Base-by-base conservation (phyloP, 73 alveolate genomes). In the Symbiodinium natans region DNA sequence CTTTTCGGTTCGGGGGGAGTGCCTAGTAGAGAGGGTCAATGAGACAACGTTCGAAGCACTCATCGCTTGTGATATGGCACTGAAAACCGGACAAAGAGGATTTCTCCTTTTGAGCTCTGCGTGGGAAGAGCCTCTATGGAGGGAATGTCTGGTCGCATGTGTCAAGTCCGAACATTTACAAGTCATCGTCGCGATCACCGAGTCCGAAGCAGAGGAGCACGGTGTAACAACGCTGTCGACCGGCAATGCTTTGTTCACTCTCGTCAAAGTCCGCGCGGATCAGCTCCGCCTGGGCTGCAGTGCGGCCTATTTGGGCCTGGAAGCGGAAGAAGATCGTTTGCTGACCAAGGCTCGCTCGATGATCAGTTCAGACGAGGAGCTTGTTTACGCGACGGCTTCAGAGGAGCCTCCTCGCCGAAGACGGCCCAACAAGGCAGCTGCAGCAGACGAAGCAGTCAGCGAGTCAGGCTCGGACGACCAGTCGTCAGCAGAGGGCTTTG, bases 351-450 rank as follows among this genome's bases (percentile, higher is more conserved):
- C 63, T 17, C 63, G 63, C 3, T 48, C 10, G 63, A 48, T 1
- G 27, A 5, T 25, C 63, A 15, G 63, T 17, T 15, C 63, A 42
- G 25, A 10, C 52, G 68, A 34, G 9, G 94, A 86, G 39, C 7
- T 59, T 2, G 83, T 52, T 11, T 86, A 21, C 23, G 84, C 68
- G 41, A 86, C 94, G 23, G 94, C 94, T 2, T 86, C 94, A 19
- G 94, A 86, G 15, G 94, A 86, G 63, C n/a, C n/a, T n/a, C n/a
- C n/a, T n/a, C n/a, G n/a, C n/a, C n/a, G n/a, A n/a, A n/a, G n/a
- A n/a, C 1, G 33, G 1, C 63, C 21, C 0, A 17, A 52, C 6
- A 4, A 15, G 8, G 42, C 41, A 17, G 13, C 10, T 17, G 1
- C 10, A 25, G 27, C 10, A 5, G 63, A 48, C 27, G 63, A 48